Base-by-base conservation (phyloP, 352 stramenopile genomes). In the Discostella stelligera region DNA sequence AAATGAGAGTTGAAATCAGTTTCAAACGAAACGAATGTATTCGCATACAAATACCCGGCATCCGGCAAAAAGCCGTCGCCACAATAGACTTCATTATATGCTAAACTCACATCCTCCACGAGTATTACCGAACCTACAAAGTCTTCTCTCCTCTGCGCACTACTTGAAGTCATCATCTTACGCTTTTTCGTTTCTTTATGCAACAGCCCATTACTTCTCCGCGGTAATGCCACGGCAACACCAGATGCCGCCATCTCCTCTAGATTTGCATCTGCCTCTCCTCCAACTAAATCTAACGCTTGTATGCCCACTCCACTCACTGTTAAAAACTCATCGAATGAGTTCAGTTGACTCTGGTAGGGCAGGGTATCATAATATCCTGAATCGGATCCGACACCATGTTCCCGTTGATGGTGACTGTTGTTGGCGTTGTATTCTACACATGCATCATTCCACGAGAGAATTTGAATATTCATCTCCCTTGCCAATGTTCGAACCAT, bases 261-360 rank as follows among this genome's bases (percentile, higher is more conserved):
- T 32, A 32, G 27, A 7, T 7, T 60, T 8, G 8, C 18, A 39
- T 41, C 14, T 11, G 44, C 61, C 23, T 58, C 32, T 52, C 25
- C 20, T 21, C n/a, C 37, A 13, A 70, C 37, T 3, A 74, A 23
- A 14, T 58, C 64, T 3, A 91, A 61, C 4, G 83, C 79, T n/a
- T 71, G 41, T 67, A 80, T 86, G 8, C 84, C 82, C 27, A 71
- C 44, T 37, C 79, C 84, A 68, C 46, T 64, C 52, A 70, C 41
- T 18, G 69, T 53, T 41, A 93, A 77, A 77, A 91, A 93, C 46
- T 89, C 77, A 30, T 87, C 56, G 83, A 91, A 93, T 10, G 80
- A 90, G 56, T 74, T 46, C 52, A 92, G 41, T 27, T 85, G 65
- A 77, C 66, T 80, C 53, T 80, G 64, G 61, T 83, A 82, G 0